Conservation (phyloP, 108 stramenopile genomes). For the Seminavis robusta region DNA sequence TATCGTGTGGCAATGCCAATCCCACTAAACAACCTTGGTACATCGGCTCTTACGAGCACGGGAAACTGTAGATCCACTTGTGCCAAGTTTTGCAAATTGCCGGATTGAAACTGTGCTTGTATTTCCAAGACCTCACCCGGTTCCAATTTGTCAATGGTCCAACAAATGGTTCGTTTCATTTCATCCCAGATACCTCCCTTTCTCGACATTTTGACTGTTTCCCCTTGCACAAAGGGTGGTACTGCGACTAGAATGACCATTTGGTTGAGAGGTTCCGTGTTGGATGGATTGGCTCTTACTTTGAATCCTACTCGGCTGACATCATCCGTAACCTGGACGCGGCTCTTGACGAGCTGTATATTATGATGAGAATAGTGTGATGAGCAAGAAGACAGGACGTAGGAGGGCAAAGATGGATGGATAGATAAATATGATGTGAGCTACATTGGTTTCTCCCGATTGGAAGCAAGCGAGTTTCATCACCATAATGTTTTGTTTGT, state of each 20-base stretch:
- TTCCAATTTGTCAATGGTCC: constrained; percentile 19
- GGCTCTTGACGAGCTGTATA: constrained; percentile 48
- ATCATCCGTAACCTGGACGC: constrained; percentile 13
- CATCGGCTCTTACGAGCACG: constrained; percentile 1
- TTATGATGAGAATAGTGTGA: background rate
- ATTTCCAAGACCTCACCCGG: constrained; percentile 51
- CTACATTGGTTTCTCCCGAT: too few relatives aligned
- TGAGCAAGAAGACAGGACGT: background rate
- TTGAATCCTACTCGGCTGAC: constrained; percentile 37
- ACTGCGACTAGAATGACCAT: constrained; percentile 51
- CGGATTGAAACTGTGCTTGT: constrained; percentile 28
- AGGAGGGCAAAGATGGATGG: background rate
- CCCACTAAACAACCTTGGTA: background rate
- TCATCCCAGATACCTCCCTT: constrained; percentile 56
- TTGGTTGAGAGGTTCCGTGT: constrained; percentile 20
- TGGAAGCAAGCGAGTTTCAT: background rate
- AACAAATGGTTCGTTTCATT: constrained; percentile 49
- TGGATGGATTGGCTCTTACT: constrained; percentile 57
- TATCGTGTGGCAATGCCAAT: background rate
- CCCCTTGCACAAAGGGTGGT: constrained; percentile 42
- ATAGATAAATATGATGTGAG: background rate
- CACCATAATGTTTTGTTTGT: background rate
- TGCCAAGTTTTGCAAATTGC: background rate
- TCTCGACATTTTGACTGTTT: constrained; percentile 32
- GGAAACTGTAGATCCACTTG: constrained; percentile 1